Evolutionary conservation across 768 basidiomycete species (phyloP), one percentile per base, ranked within the genome.

Genomic region (Hypholoma sublateritium): DNA sequence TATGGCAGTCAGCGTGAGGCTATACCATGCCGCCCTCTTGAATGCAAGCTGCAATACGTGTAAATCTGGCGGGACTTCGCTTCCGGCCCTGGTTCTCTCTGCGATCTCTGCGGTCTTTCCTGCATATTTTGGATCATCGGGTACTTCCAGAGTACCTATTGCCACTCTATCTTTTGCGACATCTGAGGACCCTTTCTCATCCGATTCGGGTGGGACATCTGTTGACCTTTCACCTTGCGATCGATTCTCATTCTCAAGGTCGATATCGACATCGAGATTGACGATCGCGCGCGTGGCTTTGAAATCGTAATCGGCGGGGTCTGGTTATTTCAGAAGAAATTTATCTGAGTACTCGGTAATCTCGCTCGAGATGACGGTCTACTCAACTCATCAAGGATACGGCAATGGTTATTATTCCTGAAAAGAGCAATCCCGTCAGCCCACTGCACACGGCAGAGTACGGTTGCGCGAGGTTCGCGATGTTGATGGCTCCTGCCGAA

Each of bases 391-490:
- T 65, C 35, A 77, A 50, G 8, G 74, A 77, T 21, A 76, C 65
- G 0, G 60, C 64, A 12, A 75, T 68, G 11, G 73, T 69, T 22
- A 76, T 65, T 7, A 75, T 57, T 1, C 74, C 75, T 25, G 74
- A 76, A 61, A 75, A 71, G 14, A 76, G 50, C 19, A 75, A 58
- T 37, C 76, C 72, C 0, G 72, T 74, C 7, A 74, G 56, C 19
- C 74, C 73, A 41, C 74, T 75, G 53, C 72, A 74, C 16, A 76
- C 70, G 1, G 73, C 72, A 8, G 76, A 75, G 52, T 74, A 75
- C 2, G 75, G 76, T 25, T 70, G 60, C 17, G 76, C 74, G 4
- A 77, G 69, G 42, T 73, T 74, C 2, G 67, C 47, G 14, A 77
- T 60, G 41, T 69, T 74, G 39, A 75, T 74, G 12, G 63, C 59